Percentiles rank a stretch among this genome's conserved stretches.
These are phyloP conservation scores for Circinella umbellata DNA, from an alignment of 371 early-diverging fungal species.

Conservation along the genomic window DNA sequence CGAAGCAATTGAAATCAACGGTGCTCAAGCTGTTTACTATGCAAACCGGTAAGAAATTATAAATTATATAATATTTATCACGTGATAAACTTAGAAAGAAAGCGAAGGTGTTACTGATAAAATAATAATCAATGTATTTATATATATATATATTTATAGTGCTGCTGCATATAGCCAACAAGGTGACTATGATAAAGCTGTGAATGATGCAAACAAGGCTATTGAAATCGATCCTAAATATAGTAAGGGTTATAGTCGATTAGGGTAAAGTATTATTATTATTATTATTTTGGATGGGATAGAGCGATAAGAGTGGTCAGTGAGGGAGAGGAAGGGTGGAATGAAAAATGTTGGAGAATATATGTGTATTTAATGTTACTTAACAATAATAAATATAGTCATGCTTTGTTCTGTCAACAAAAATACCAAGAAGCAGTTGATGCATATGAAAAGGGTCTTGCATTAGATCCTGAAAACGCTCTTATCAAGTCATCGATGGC, in stretches of 20 bases:
- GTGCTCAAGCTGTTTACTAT: constrained; percentile 89
- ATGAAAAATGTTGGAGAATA: neutral
- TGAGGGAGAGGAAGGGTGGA: neutral
- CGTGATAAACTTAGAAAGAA: neutral
- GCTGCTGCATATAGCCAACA: constrained; percentile 95
- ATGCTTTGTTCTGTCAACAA: constrained; percentile 88
- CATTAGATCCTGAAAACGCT: constrained; percentile 87
- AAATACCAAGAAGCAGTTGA: constrained; percentile 84
- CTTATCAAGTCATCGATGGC: constrained; percentile 68
- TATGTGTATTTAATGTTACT: neutral
- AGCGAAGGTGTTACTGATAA: neutral
- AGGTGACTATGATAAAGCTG: constrained; percentile 86
- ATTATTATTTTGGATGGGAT: neutral
- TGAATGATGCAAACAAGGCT: constrained; percentile 85
- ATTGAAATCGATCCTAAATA: constrained; percentile 86
- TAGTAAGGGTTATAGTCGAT: constrained; percentile 92
- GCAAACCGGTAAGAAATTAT: constrained; percentile 79
- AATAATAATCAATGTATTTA: too few relatives aligned
- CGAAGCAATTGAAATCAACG: constrained; percentile 87
- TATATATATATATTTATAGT: constrained; percentile 43
- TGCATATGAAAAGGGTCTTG: constrained; percentile 91
- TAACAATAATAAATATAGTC: constrained; percentile 45
- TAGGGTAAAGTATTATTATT: constrained; percentile 67
- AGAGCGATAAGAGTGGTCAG: neutral
- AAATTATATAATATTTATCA: neutral